These are phyloP conservation scores for Blastocystis sp. DNA, from an alignment of 352 stramenopile species.

Conservation along the genomic window DNA sequence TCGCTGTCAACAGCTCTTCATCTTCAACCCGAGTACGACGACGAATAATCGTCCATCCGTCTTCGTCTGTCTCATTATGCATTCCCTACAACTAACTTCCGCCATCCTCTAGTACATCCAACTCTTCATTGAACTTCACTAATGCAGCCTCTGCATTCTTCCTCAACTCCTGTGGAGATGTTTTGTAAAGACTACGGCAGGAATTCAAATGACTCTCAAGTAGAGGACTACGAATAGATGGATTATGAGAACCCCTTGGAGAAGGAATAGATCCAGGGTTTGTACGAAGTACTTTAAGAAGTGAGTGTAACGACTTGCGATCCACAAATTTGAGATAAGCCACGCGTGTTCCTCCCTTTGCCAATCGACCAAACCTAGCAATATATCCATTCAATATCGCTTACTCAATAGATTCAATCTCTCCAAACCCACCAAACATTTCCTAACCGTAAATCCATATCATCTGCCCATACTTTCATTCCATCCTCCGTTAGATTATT, in stretches of 20 bases:
- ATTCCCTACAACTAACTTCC: neutral
- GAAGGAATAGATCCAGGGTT: neutral
- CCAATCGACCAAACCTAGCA: slow-evolving; percentile 40
- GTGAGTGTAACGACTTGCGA: neutral
- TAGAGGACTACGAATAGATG: neutral
- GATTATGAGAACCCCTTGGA: neutral
- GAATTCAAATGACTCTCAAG: neutral
- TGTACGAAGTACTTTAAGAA: neutral
- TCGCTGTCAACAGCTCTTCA: slow-evolving; percentile 4
- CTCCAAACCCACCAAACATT: slow-evolving; percentile 16
- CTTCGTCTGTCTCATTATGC: slow-evolving; percentile 23
- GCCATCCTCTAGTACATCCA: neutral
- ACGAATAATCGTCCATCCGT: slow-evolving; percentile 38
- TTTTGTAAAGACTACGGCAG: neutral
- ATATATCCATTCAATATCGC: neutral
- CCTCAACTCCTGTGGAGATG: neutral
- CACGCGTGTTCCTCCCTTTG: slow-evolving; percentile 19
- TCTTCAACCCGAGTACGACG: neutral
- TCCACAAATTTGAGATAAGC: slow-evolving; percentile 25
- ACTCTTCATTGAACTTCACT: slow-evolving; percentile 34
- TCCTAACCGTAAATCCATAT: neutral
- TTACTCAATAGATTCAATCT: slow-evolving; percentile 46
- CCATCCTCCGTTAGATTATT: slow-evolving; percentile 7
- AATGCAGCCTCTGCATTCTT: neutral
- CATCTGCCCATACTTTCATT: neutral